These are phyloP conservation scores for Oryza meridionalis DNA, from an alignment of 176 grass and related monocot species.

Conservation along the genomic window DNA sequence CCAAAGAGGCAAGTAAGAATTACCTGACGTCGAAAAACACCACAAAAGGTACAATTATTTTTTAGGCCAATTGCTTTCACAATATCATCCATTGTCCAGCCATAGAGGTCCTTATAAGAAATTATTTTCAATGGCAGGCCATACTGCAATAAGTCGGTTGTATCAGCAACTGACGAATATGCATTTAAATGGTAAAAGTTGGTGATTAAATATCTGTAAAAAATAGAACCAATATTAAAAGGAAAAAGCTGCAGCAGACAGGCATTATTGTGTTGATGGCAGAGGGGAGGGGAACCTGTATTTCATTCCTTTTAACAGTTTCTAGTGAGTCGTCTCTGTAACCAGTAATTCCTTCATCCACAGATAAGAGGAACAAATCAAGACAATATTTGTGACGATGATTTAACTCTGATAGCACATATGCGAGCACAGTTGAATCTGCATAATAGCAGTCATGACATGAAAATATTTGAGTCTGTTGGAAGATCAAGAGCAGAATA, in stretches of 20 bases:
- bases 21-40: slow-evolving; percentile 96
- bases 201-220: neutral
- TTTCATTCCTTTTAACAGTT: slow-evolving; percentile 99
- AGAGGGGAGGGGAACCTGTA: slow-evolving; percentile 57
- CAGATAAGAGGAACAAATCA: slow-evolving; percentile 91
- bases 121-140: slow-evolving; percentile 88
- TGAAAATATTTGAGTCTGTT: slow-evolving; percentile 16
- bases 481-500: slow-evolving; percentile 2
- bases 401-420: slow-evolving; percentile 86
- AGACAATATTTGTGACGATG: slow-evolving; percentile 76
- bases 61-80: slow-evolving; percentile 91
- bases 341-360: slow-evolving; percentile 97
- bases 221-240: neutral
- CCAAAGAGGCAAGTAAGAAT: slow-evolving; percentile 16
- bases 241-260: slow-evolving; percentile 26
- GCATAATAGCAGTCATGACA: slow-evolving; percentile 47
- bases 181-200: slow-evolving; percentile 12
- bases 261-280: neutral
- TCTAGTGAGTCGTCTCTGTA: slow-evolving; percentile 96
- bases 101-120: slow-evolving; percentile 96
- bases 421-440: slow-evolving; percentile 98
- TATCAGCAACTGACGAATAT: slow-evolving; percentile 6
- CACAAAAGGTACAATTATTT: slow-evolving; percentile 97
- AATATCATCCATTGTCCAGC: slow-evolving; percentile 99
- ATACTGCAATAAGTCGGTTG: slow-evolving; percentile 59